Base-by-base conservation (phyloP, 495 filamentous ascomycete genomes). In the Xylaria curta region DNA sequence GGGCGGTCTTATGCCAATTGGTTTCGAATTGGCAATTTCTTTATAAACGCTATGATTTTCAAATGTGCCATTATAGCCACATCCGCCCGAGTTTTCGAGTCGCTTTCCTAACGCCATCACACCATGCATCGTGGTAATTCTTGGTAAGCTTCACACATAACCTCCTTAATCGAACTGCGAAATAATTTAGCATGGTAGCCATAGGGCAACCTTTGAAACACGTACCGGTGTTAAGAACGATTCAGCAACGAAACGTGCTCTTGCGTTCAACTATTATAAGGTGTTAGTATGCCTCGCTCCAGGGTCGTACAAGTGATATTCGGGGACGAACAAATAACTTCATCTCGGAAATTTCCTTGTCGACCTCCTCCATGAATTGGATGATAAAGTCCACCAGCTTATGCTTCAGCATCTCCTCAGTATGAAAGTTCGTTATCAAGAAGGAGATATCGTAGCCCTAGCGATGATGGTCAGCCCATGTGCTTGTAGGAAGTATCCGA, bases 281-380 rank as follows among this genome's bases (percentile, higher is more conserved):
- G 19, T 24, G 58, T 85, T 68, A 80, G 79, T 53, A 80, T 26
- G 51, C 42, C 9, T 13, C 26, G 47, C 26, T 65, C 42, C 12
- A 12, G 31, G 17, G 61, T 10, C 44, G 65, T 33, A 15, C 3
- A n/a, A 26, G 42, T n/a, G 53, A 31, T 9, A 3, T n/a, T 46
- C 73, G 49, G 13, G 21, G 69, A 87, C 93, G 63, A 89, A 98
- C 95, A 82, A 98, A 99, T 72, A 99, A 89, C 89, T 99, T 99
- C 96, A 98, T 98, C 82, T 98, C 97, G 1, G 95, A 98, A 65
- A 98, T 98, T 82, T 99, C 97, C 85, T 98, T 98, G 78, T 98
- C 96, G 38, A 98, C 96, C 78, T 99, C 97, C 83, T 98, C 95
- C 95, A 98, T 98, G 79, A 98, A 98, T 74, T 97, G 91, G 71